Conservation (phyloP, 2,329 filamentous ascomycete species). For the Cytospora leucostoma region DNA sequence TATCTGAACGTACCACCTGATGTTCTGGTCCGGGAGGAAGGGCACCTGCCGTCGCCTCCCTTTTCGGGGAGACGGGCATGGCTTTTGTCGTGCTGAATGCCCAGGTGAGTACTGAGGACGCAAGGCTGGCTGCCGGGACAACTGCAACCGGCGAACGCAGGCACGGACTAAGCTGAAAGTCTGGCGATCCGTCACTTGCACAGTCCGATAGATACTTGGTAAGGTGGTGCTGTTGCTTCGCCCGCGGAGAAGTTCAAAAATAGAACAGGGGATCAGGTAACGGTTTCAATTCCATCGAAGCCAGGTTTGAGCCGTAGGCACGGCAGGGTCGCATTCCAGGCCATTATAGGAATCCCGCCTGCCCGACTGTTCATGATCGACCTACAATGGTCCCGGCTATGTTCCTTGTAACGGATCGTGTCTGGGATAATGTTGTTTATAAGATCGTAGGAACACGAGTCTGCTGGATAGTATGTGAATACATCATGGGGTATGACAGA, state of each 20-base stretch:
- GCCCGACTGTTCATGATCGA: background rate
- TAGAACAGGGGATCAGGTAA: constrained; percentile 9
- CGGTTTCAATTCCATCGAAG: constrained; percentile 4
- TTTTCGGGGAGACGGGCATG: background rate
- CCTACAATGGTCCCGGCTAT: background rate
- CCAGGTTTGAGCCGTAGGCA: constrained; percentile 2
- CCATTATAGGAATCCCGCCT: background rate
- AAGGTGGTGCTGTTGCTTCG: background rate
- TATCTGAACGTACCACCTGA: background rate
- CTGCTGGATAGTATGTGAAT: too few species aligned
- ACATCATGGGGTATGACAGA: too few species aligned
- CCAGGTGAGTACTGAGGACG: background rate
- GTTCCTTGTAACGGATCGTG: background rate
- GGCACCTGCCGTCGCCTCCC: background rate
- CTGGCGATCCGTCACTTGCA: background rate
- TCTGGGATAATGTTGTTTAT: too few species aligned
- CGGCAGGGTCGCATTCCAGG: constrained; percentile 10
- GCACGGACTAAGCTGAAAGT: constrained; percentile 1
- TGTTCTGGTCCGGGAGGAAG: background rate
- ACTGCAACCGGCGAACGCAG: background rate
- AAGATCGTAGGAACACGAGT: too few species aligned
- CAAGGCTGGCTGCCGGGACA: background rate
- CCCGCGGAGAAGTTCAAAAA: constrained; percentile 17
- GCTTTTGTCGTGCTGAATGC: background rate
- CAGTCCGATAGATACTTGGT: background rate